Conservation (phyloP, 345 rosid species). For the Salix viminalis region DNA sequence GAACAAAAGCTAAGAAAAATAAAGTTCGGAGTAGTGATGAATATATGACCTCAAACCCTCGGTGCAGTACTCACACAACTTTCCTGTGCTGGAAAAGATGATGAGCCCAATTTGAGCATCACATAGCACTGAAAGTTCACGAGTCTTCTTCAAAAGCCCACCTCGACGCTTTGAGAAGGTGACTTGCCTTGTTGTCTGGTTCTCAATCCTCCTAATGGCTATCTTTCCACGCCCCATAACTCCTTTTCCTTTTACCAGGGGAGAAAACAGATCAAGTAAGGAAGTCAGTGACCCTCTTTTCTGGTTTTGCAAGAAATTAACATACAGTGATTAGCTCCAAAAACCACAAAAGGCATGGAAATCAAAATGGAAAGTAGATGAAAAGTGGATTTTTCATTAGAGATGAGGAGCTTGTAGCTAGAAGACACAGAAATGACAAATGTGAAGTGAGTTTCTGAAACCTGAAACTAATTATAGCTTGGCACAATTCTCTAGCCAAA, state of each 20-base stretch:
- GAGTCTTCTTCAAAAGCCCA: slow-evolving; percentile 45
- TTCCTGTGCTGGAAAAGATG: slow-evolving; percentile 46
- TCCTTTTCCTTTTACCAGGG: not conserved
- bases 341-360: not conserved
- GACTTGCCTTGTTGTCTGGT: slow-evolving; percentile 48
- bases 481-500: slow-evolving; percentile 9
- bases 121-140: slow-evolving; percentile 43
- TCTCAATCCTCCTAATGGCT: slow-evolving; percentile 39
- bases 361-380: not conserved
- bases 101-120: slow-evolving; percentile 52
- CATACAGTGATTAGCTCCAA: not conserved
- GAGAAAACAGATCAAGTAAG: not conserved
- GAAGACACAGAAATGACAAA: slow-evolving; percentile 15
- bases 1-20: not conserved
- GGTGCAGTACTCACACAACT: slow-evolving; percentile 40
- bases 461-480: not conserved
- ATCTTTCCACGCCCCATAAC: slow-evolving; percentile 45
- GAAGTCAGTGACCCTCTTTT: not conserved
- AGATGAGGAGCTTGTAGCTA: not conserved
- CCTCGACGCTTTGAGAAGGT: slow-evolving; percentile 43
- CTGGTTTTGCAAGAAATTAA: not conserved
- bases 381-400: not conserved
- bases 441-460: slow-evolving; percentile 11
- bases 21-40: not conserved
- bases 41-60: slow-evolving; percentile 32